These are phyloP conservation scores for Withania somnifera DNA, from an alignment of 305 asterid species.

Conservation along the genomic window DNA sequence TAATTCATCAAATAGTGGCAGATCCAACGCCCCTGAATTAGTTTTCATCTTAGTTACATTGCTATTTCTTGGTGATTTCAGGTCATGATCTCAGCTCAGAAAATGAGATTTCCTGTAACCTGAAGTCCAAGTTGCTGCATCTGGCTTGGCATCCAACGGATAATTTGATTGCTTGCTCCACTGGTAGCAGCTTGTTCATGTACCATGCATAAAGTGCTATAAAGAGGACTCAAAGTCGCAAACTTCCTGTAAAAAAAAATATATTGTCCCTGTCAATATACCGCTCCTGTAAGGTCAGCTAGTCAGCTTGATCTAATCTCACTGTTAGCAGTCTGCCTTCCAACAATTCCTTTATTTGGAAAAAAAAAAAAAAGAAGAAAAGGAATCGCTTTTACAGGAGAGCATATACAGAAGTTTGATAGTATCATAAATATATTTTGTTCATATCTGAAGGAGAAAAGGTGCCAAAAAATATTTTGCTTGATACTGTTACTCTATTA, in stretches of 20 bases:
- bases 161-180: slow-evolving; percentile 57
- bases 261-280: neutral
- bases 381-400: neutral
- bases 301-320: neutral
- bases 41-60: neutral
- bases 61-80: slow-evolving; percentile 10
- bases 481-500: neutral
- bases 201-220: slow-evolving; percentile 21
- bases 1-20: neutral
- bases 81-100: slow-evolving; percentile 28
- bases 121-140: slow-evolving; percentile 56
- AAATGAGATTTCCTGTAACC: slow-evolving; percentile 33
- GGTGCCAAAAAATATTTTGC: neutral
- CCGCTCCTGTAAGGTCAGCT: neutral
- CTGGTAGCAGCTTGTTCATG: slow-evolving; percentile 48
- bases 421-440: neutral
- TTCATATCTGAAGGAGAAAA: neutral
- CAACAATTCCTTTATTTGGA: neutral
- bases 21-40: neutral
- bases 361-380: neutral
- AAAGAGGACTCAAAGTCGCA: neutral
- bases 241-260: neutral
- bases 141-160: slow-evolving; percentile 74
- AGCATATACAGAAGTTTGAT: neutral
- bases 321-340: neutral